Base-by-base conservation (phyloP, 164 flowering plant genomes). In the Umbellularia californica region DNA sequence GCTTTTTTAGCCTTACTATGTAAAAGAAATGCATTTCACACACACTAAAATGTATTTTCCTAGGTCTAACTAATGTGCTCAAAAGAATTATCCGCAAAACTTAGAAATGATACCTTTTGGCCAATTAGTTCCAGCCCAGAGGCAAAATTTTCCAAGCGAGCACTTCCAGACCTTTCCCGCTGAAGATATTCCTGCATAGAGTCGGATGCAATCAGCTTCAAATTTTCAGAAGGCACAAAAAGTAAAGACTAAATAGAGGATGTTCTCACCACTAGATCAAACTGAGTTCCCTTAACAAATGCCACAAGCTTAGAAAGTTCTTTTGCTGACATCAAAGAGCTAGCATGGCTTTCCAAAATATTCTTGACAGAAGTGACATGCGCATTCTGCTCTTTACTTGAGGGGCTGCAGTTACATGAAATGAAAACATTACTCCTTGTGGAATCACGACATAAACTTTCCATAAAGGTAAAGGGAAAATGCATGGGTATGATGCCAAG, bases 271-370 rank as follows among this genome's bases (percentile, higher is more conserved):
- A 89, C 97, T 70, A 95, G 80, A 87, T 95, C 99, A 86, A 94
- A 96, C 78, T 96, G 99, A 72, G 99, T 96, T 83, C 97, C 99
- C 84, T 96, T 96, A 19, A 96, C 97, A 84, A 94, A 94, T 25
- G 97, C 97, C 72, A 92, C 99, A 78, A 96, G 97, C 84, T 94
- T 94, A 66, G 97, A 90, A 75, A 96, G 97, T 78, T 96, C 99
- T 78, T 92, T 96, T 76, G 93, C 99, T 27, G 98, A 89, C 99
- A 96, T 94, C 77, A 96, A 79, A 79, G 89, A 90, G 83, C 97
- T 90, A 63, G 99, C 98, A 93, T 95, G 99, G 83, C 85, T 95
- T 85, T 95, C 99, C 67, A 95, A 79, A 69, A 95, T 95, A 81
- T 84, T 93, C 84, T 89, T 95, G 27, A 93, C 97, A 52, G 98